Conservation (phyloP, 2,329 filamentous ascomycete species). For the Trichoderma gracile region DNA sequence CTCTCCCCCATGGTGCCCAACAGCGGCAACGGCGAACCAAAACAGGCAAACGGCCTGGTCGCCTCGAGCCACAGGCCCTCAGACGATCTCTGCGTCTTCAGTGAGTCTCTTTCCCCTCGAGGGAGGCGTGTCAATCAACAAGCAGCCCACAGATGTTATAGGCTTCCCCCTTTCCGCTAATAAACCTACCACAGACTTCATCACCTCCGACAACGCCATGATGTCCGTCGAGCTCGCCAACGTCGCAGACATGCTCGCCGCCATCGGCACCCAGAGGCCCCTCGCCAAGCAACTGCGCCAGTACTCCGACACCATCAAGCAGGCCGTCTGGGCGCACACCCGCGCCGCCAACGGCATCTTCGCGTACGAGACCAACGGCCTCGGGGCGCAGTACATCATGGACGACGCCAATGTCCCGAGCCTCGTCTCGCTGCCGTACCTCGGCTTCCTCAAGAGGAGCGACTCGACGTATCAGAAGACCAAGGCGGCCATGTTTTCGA, state of each 20-base stretch:
- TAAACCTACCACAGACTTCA: constrained; percentile 46
- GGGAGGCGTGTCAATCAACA: too few relatives aligned
- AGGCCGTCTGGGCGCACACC: constrained; percentile 63
- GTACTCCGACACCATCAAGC: constrained; percentile 60
- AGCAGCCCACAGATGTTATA: too few relatives aligned
- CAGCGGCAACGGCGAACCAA: constrained; percentile 73
- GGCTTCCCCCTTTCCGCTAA: neutral
- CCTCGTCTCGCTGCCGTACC: constrained; percentile 63
- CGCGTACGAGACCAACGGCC: constrained; percentile 76
- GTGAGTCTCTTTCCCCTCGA: constrained; percentile 24
- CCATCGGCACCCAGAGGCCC: constrained; percentile 68
- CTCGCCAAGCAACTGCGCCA: constrained; percentile 50
- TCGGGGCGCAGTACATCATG: constrained; percentile 49
- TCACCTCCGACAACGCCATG: constrained; percentile 42
- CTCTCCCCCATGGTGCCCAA: constrained; percentile 54
- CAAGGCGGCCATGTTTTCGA: constrained; percentile 72
- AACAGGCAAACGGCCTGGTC: constrained; percentile 73
- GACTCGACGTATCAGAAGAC: constrained; percentile 76
- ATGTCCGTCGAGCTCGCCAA: constrained; percentile 55
- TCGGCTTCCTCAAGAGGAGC: constrained; percentile 59
- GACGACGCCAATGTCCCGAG: constrained; percentile 72
- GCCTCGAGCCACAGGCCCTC: constrained; percentile 80
- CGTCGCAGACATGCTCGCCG: constrained; percentile 63
- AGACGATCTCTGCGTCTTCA: constrained; percentile 77
- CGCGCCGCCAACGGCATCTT: constrained; percentile 60